Evolutionary conservation across 371 early-diverging fungal genomes (phyloP), one percentile per base, ranked within the genome.

Genomic region (Mortierella sp.): DNA sequence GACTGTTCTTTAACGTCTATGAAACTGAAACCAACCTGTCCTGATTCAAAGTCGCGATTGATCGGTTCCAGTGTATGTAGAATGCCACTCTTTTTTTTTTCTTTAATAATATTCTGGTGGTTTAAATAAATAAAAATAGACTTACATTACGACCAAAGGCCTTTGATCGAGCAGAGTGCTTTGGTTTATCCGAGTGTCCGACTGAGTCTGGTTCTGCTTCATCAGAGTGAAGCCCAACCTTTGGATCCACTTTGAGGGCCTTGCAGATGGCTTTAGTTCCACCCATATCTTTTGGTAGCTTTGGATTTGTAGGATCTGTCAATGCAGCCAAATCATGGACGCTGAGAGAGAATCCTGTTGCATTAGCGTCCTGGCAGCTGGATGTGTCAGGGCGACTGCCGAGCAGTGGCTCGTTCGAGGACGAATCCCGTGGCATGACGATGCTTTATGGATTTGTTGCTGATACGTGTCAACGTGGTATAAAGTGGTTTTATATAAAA

Each of bases 241-340:
- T 76, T 51, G 89, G 88, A 68, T 95, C 89, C 0, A 92, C 92
- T 40, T 83, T 85, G 15, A 95, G 85, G 31, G 85, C 86, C 76
- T 88, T 77, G 66, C 88, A 86, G 40, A 95, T 84, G 45, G 83
- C 77, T 7, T 86, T 82, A 6, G 84, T 72, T 22, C 95, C 95
- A 43, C 96, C 96, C 29, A 93, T 76, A 57, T 90, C 80, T 29
- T 84, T 77, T 2, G 94, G 88, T n/a, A 83, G 71, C 5, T 88
- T 88, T 29, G 87, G 87, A 80, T 89, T 88, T 81, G 93, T 94
- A 31, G 93, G 91, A 75, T 94, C 94, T 49, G 93, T 84, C 61
- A 94, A 68, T 6, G 75, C 68, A 0, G 80, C 80, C 26, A 80
- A 37, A 34, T 74, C 74, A 0, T 67, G 34, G 32, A 70, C 67